A percentile compares a stretch with the other conserved stretches of the same genome.
phyloP scores from a whole-genome alignment of 768 basidiomycete species.

The Mrakia blollopis region DNA sequence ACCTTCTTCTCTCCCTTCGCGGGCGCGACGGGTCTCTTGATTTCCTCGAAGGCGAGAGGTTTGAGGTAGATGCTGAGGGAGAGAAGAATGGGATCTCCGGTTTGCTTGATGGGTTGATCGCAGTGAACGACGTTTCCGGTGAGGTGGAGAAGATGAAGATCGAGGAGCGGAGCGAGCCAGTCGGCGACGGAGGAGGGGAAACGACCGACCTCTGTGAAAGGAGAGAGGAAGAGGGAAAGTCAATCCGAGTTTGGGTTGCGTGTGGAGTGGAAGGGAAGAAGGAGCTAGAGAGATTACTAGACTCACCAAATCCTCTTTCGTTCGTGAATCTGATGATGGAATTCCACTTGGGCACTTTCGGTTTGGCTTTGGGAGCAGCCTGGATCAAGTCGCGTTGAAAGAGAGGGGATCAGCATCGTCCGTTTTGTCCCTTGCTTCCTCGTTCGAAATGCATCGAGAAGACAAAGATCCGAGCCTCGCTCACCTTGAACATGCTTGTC shows the following conservation, averaged over 20 bases:
- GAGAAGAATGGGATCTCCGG: conserved; percentile 29
- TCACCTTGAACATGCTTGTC: conserved; percentile 14
- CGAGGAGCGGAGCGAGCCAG: conserved; percentile 32
- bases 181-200: background rate
- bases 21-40: conserved; percentile 12
- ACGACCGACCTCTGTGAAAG: conserved; percentile 16
- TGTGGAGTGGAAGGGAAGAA: too few relatives aligned
- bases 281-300: background rate
- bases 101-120: conserved; percentile 21
- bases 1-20: background rate
- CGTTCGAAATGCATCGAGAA: too few relatives aligned
- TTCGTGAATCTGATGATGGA: conserved; percentile 31
- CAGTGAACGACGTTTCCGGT: conserved; percentile 26
- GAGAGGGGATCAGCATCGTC: background rate
- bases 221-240: background rate
- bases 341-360: conserved; percentile 20
- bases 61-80: conserved; percentile 25
- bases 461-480: background rate
- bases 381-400: background rate
- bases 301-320: conserved; percentile 27
- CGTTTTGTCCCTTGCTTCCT: background rate
- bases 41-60: conserved; percentile 27
- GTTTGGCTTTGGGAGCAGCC: conserved; percentile 13
- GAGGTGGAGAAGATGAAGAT: conserved; percentile 28
- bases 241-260: too few relatives aligned